Conservation (phyloP, 2,329 filamentous ascomycete species). For the Microdochium bolleyi region DNA sequence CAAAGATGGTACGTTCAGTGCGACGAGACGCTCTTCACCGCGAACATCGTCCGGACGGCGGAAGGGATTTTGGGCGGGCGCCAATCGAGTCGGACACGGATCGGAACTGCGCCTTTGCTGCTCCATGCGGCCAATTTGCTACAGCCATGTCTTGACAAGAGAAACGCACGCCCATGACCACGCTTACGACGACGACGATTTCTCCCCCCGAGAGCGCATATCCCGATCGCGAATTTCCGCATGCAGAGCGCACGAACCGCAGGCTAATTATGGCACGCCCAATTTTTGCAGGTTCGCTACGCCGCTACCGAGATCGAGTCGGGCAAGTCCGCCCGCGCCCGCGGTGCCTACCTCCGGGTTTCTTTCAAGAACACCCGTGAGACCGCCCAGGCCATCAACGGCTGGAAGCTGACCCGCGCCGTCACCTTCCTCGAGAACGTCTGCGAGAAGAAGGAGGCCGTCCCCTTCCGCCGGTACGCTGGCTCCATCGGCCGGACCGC, state of each 20-base stretch:
- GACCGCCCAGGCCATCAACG: constrained; percentile 98
- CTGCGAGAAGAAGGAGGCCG: constrained; percentile 90
- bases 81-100: not conserved
- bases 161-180: not conserved
- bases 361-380: constrained; percentile 99
- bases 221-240: not conserved
- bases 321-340: constrained; percentile 92
- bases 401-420: constrained; percentile 95
- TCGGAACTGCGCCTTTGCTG: not conserved
- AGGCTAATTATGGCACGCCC: constrained; percentile 9
- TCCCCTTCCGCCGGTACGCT: constrained; percentile 96
- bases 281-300: constrained; percentile 76
- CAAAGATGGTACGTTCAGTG: constrained; percentile 46
- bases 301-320: constrained; percentile 80
- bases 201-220: not conserved
- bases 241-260: not conserved
- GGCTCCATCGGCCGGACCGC: constrained; percentile 92
- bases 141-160: constrained; percentile 4
- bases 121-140: not conserved
- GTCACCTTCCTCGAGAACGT: constrained; percentile 98
- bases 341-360: constrained; percentile 97
- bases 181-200: constrained; percentile 1
- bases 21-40: not conserved
- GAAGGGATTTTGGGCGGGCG: not conserved
- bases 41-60: not conserved